A percentile compares a stretch with the other conserved stretches of the same genome.
phyloP scores from a whole-genome alignment of 129 eudicot species.

The Ambrosia trifida region DNA sequence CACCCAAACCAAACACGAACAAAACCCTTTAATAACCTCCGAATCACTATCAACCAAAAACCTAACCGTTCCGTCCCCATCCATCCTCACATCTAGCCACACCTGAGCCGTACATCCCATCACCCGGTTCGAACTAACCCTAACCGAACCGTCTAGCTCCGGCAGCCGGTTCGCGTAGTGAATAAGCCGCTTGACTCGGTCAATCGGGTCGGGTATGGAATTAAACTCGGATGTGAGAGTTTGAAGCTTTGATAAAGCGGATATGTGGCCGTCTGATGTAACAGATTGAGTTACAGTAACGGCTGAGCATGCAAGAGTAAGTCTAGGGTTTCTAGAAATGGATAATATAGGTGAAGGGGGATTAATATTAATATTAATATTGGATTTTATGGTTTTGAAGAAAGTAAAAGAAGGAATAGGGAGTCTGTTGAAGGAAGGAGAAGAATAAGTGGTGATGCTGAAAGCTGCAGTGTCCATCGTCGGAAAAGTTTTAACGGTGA shows the following conservation, averaged over 20 bases:
- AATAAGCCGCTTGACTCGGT: slow-evolving; percentile 61
- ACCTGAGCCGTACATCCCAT: slow-evolving; percentile 98
- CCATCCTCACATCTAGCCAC: slow-evolving; percentile 67
- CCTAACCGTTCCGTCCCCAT: slow-evolving; percentile 48
- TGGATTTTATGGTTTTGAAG: slow-evolving; percentile 24
- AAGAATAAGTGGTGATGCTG: slow-evolving; percentile 26
- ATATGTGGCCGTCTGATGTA: slow-evolving; percentile 28
- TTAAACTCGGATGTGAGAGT: slow-evolving; percentile 55
- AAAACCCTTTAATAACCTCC: slow-evolving; percentile 76
- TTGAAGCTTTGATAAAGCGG: slow-evolving; percentile 44
- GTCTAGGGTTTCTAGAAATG: slow-evolving; percentile 9
- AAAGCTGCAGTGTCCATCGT: slow-evolving; percentile 14
- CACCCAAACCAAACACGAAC: slow-evolving; percentile 67
- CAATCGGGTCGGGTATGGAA: slow-evolving; percentile 50
- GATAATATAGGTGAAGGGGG: slow-evolving; percentile 1
- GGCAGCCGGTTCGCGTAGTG: slow-evolving; percentile 48
- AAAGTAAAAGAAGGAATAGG: slow-evolving; percentile 6
- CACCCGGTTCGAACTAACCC: slow-evolving; percentile 54
- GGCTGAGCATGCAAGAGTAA: slow-evolving; percentile 37
- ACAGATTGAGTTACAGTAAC: slow-evolving; percentile 42
- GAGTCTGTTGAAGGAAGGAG: slow-evolving; percentile 26
- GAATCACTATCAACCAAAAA: slow-evolving; percentile 84
- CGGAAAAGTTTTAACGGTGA: background rate
- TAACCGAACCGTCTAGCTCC: slow-evolving; percentile 37
- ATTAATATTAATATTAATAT: background rate